phyloP scores from a whole-genome alignment of 2,329 filamentous ascomycete genomes.

The Zymoseptoria crescenta region DNA sequence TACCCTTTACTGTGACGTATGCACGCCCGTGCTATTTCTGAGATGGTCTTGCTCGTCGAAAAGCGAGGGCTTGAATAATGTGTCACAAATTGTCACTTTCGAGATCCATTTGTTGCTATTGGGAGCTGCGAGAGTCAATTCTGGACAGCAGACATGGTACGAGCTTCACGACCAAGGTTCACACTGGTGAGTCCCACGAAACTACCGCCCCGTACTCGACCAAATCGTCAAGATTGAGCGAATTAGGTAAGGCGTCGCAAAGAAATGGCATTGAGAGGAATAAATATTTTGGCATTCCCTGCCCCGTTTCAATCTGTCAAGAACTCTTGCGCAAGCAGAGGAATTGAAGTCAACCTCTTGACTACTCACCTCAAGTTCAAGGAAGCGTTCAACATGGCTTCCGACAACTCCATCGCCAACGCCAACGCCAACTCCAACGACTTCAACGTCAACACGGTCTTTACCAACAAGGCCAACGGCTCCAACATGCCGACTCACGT shows the following conservation, averaged over 20 bases:
- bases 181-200: neutral
- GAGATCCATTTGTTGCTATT: neutral
- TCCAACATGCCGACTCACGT: slow-evolving; percentile 9
- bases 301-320: neutral
- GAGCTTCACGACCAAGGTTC: no score
- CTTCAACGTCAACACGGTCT: neutral
- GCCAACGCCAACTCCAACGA: neutral
- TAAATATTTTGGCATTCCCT: neutral
- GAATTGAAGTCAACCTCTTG: neutral
- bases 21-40: neutral
- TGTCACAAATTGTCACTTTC: neutral
- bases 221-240: neutral
- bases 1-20: neutral
- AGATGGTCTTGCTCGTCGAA: neutral
- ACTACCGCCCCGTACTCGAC: neutral
- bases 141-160: neutral
- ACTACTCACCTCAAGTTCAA: neutral
- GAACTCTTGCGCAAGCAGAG: neutral
- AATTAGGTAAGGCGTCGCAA: neutral
- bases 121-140: neutral
- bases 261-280: neutral
- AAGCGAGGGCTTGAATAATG: neutral
- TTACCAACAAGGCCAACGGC: neutral
- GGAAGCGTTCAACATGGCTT: neutral
- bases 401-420: neutral